Base-by-base conservation (phyloP, 805 yeast genomes). In the Spencermartinsiella europaea region DNA sequence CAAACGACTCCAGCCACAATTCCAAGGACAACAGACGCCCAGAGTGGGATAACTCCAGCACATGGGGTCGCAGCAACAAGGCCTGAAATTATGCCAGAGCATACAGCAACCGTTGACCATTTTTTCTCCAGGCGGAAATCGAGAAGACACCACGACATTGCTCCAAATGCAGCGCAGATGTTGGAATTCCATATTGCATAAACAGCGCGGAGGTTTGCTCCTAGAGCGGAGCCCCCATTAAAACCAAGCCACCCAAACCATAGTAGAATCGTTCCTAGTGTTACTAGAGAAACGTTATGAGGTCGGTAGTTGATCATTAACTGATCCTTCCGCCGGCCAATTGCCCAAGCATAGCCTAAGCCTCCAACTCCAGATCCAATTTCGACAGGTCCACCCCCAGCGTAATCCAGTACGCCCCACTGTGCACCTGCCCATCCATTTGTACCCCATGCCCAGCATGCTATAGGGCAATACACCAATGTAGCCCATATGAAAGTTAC, bases 311-410 rank as follows among this genome's bases (percentile, higher is more conserved):
- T 89, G 59, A 86, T 80, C 76, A 88, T 76, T 49, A 84, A 72
- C 55, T 73, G 72, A 55, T 69, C 93, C 72, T 73, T 82, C 73
- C 97, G 75, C 57, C 85, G 77, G 7, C 96, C 96, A 1, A 67
- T 60, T 3, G 62, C 67, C 16, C 57, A 45, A 1, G 69, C 62
- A 40, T 65, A 61, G 3, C 86, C 95, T 57, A 91, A 81, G 1
- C 96, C 97, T 31, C 88, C 85, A 20, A 89, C 84, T 50, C 98
- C 98, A 20, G 95, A 82, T 25, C 86, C 75, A 47, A 93, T 87
- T 65, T 91, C 98, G 21, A 91, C 96, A 0, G 97, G 95, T 0
- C 97, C 97, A 47, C 98, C 98, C 25, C 99, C 99, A 20, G 99
- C 99, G 65, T 86, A 91, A 64, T 91, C 99, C 43, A 91, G 72